Evolutionary conservation across 2,329 filamentous ascomycete species (phyloP), one percentile per base, ranked within the genome.

Genomic region (Passalora sequoiae): DNA sequence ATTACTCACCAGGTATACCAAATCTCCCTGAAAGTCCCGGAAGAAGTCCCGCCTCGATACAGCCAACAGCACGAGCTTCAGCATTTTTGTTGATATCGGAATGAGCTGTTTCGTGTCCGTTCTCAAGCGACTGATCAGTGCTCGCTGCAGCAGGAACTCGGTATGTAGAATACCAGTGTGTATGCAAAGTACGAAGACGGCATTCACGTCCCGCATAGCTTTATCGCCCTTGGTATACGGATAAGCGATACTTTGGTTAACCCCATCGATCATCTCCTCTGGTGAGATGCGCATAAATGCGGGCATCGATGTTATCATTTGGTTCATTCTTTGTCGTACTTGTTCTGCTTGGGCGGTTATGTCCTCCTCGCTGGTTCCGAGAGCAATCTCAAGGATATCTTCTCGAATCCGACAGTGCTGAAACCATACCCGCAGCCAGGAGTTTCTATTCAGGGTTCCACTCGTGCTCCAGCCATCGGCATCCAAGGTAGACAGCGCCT

Each of bases 371-470:
- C 58, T 57, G 3, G 61, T 53, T 3, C 71, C 72, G 0, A 80
- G 60, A 0, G 76, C 76, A 16, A 81, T 66, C 49, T 80, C 75
- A 4, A 82, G 66, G 4, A 82, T 71, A 36, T 82, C 77, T 47
- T 82, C 78, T 2, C 74, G 67, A 6, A 81, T 67, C 1, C 67
- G 56, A 2, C 72, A 70, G 25, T 80, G 66, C 8, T 70, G 65
- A 1, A 67, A 66, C 32, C 71, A 70, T 0, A 73, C 69, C 19
- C 77, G 65, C 0, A 65, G 54, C 42, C 71, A 67, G 0, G 75
- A 78, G 0, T 67, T 64, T 0, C 70, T 56, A 15, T 70, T 63
- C 0, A 77, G 52, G 0, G 60, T 56, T 0, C 71, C 72, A 1
- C 64, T 55, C 0, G 65, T 69, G 25, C 75, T 77, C 74, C 76